Percentiles rank a stretch among this genome's conserved stretches.
These are phyloP conservation scores for Chytriomyces confervae DNA, from an alignment of 192 early-diverging fungal species.

Conservation along the genomic window DNA sequence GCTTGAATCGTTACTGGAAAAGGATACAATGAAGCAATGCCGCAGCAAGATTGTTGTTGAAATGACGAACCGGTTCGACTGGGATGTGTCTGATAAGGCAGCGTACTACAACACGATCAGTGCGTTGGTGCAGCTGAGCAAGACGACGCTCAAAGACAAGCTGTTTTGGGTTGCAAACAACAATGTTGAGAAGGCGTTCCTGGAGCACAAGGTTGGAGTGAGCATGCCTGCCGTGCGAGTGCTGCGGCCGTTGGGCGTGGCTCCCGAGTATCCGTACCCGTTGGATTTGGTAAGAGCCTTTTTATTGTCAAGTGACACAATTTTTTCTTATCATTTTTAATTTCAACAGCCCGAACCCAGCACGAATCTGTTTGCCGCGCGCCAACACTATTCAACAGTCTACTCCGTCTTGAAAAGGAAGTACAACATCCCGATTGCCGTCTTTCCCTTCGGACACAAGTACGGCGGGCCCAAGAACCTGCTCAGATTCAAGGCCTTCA, in stretches of 20 bases:
- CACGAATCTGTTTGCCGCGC: background rate
- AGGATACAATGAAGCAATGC: conserved; percentile 19
- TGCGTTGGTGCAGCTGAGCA: background rate
- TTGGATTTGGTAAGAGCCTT: background rate
- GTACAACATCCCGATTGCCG: conserved; percentile 5
- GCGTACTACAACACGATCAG: conserved; percentile 1
- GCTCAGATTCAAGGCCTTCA: conserved; percentile 26
- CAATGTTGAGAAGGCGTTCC: conserved; percentile 2
- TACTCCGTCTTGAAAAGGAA: background rate
- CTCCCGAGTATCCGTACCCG: conserved; percentile 15
- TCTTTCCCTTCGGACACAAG: conserved; percentile 15
- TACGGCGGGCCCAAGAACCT: conserved; percentile 33
- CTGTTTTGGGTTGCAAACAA: conserved; percentile 29
- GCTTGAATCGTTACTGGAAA: conserved; percentile 2
- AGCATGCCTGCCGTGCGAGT: background rate
- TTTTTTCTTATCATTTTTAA: background rate
- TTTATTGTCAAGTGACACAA: background rate
- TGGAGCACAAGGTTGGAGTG: background rate
- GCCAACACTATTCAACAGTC: background rate
- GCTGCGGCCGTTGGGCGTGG: conserved; percentile 11
- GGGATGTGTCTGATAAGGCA: conserved; percentile 3
- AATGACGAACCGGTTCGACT: conserved; percentile 34
- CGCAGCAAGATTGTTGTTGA: conserved; percentile 27
- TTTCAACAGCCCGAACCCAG: conserved; percentile 1
- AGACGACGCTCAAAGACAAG: conserved; percentile 5